Evolutionary conservation across 371 early-diverging fungal genomes (phyloP).

Genomic region (Mortierella sp.): DNA sequence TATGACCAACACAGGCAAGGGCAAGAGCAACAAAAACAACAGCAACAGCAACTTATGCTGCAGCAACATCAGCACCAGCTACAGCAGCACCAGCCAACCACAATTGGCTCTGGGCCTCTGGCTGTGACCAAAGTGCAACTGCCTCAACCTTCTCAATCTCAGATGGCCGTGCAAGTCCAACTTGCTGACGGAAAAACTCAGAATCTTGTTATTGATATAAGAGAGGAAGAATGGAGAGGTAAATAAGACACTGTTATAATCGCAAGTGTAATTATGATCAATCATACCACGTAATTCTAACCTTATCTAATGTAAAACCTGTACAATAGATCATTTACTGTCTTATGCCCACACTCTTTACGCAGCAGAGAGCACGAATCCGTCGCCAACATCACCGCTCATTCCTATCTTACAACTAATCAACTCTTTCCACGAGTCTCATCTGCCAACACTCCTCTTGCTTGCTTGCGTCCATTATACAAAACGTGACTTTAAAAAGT

Average conservation of each 20-base stretch:
- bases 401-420: conserved; percentile 75
- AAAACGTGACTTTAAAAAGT: conserved; percentile 76
- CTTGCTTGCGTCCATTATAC: conserved; percentile 92
- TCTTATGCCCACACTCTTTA: conserved; percentile 78
- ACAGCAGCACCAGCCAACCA: conserved; percentile 24
- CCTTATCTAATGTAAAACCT: neutral
- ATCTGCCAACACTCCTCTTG: conserved; percentile 86
- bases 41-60: conserved; percentile 20
- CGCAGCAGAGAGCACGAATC: conserved; percentile 66
- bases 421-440: conserved; percentile 72
- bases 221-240: conserved; percentile 63
- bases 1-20: conserved; percentile 49
- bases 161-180: conserved; percentile 46
- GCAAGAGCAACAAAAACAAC: conserved; percentile 41
- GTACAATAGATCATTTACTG: conserved; percentile 66
- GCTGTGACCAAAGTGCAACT: conserved; percentile 43
- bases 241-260: conserved; percentile 1
- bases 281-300: neutral
- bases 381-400: conserved; percentile 63
- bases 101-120: conserved; percentile 31
- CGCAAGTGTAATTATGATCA: neutral
- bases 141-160: conserved; percentile 22
- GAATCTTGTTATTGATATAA: conserved; percentile 48
- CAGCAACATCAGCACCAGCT: conserved; percentile 26
- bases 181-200: conserved; percentile 45